A percentile compares a stretch with the other conserved stretches of the same genome.
Evolutionary conservation across 495 filamentous ascomycete genomes (phyloP).

Genomic region (Chaetomidium leptoderma): DNA sequence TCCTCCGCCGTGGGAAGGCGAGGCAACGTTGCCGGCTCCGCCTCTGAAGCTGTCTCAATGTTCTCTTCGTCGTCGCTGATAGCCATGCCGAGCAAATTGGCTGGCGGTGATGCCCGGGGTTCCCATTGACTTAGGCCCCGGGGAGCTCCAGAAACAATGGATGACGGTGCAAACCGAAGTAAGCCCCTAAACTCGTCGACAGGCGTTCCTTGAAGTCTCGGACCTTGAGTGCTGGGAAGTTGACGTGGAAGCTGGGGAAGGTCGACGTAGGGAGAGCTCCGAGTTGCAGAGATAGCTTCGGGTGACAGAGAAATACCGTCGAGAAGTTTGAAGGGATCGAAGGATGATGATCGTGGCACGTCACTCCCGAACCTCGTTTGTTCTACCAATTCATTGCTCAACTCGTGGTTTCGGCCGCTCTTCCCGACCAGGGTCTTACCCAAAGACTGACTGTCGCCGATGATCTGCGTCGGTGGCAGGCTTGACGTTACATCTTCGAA

Average conservation of each 20-base stretch:
- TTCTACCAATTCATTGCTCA: neutral
- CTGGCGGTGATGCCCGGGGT: neutral
- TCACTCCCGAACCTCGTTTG: neutral
- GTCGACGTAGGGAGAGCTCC: neutral
- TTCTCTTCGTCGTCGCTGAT: neutral
- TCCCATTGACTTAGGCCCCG: neutral
- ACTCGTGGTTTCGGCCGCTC: too few relatives aligned
- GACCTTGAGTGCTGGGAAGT: neutral
- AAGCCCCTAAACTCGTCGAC: neutral
- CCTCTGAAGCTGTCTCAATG: neutral
- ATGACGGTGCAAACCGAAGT: neutral
- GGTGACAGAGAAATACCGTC: slow-evolving; percentile 7
- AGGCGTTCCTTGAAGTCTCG: neutral
- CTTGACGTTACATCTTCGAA: slow-evolving; percentile 17
- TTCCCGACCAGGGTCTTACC: neutral
- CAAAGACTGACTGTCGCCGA: slow-evolving; percentile 19
- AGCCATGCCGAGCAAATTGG: neutral
- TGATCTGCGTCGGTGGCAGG: slow-evolving; percentile 21
- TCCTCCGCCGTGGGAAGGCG: neutral
- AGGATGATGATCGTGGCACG: neutral
- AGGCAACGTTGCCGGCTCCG: neutral
- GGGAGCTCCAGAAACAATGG: neutral
- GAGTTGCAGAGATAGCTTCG: neutral
- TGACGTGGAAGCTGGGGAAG: neutral
- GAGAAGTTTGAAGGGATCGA: neutral